These are phyloP conservation scores for Dactylellina haptotyla DNA, from an alignment of 2,329 filamentous ascomycete genomes.

Conservation along the genomic window DNA sequence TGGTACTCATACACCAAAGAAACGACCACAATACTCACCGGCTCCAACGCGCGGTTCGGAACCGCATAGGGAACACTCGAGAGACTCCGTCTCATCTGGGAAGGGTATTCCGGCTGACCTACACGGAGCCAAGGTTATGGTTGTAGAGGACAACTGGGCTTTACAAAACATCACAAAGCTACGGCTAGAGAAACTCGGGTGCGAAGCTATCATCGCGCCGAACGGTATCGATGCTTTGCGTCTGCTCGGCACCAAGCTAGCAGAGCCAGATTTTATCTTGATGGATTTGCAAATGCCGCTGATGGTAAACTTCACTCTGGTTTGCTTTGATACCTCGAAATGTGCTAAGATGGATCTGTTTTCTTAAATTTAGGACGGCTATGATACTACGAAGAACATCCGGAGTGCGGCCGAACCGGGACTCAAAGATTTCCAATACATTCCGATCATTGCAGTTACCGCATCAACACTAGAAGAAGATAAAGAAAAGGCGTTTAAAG, in stretches of 20 bases:
- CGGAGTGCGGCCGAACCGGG: conserved; percentile 54
- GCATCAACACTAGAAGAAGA: conserved; percentile 56
- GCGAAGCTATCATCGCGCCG: conserved; percentile 55
- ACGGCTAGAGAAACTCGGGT: conserved; percentile 55
- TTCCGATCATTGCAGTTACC: conserved; percentile 57
- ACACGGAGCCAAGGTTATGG: conserved; percentile 55
- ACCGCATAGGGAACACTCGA: conserved; percentile 33
- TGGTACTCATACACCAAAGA: conserved; percentile 8
- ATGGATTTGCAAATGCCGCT: conserved; percentile 59
- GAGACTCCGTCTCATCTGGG: conserved; percentile 39
- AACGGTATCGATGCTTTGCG: conserved; percentile 56
- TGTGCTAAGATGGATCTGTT: neutral
- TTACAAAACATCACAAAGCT: conserved; percentile 55
- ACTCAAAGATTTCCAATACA: conserved; percentile 52
- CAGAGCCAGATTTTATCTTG: conserved; percentile 55
- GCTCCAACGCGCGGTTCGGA: conserved; percentile 19
- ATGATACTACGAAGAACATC: conserved; percentile 56
- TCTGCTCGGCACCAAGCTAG: conserved; percentile 52
- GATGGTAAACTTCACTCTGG: conserved; percentile 37
- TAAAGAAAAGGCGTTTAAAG: conserved; percentile 55
- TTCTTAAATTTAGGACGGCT: conserved; percentile 49
- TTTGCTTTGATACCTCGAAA: neutral
- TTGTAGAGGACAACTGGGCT: conserved; percentile 58
- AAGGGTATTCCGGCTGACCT: conserved; percentile 24
- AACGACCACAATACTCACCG: conserved; percentile 44